phyloP scores from a whole-genome alignment of 2,329 filamentous ascomycete species.

The Pestalotiopsis sp. region DNA sequence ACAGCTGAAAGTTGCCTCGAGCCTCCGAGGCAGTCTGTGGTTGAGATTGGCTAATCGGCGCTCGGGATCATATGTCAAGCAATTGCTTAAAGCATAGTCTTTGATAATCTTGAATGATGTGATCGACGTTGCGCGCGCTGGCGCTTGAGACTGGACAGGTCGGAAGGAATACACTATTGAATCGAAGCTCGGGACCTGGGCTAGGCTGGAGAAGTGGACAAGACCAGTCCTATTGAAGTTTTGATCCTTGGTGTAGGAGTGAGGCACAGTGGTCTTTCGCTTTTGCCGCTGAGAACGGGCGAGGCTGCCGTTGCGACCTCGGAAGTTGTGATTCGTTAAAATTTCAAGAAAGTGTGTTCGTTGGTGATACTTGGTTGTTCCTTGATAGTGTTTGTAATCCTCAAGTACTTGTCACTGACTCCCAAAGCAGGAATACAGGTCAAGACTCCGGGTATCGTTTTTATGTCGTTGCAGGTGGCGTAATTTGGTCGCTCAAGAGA shows the following conservation, averaged over 20 bases:
- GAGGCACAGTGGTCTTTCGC: background rate
- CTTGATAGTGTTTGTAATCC: background rate
- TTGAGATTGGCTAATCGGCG: background rate
- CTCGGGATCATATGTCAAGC: background rate
- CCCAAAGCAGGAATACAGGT: background rate
- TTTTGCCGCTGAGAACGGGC: background rate
- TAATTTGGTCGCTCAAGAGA: background rate
- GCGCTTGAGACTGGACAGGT: background rate
- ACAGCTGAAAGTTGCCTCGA: background rate
- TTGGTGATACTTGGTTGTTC: background rate
- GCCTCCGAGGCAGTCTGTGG: background rate
- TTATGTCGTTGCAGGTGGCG: background rate
- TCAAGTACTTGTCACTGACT: too few relatives aligned
- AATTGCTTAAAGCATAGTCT: background rate
- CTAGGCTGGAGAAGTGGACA: background rate
- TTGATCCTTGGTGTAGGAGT: constrained; percentile 1
- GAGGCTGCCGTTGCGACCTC: background rate
- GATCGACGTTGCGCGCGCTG: background rate
- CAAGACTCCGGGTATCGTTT: too few relatives aligned
- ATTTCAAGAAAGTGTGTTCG: background rate
- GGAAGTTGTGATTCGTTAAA: background rate
- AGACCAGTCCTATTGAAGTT: background rate
- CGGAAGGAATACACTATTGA: background rate
- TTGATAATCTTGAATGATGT: background rate
- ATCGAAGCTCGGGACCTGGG: background rate